These are phyloP conservation scores for Plasmodiophora brassicae DNA, from an alignment of 208 protist species.

Conservation along the genomic window DNA sequence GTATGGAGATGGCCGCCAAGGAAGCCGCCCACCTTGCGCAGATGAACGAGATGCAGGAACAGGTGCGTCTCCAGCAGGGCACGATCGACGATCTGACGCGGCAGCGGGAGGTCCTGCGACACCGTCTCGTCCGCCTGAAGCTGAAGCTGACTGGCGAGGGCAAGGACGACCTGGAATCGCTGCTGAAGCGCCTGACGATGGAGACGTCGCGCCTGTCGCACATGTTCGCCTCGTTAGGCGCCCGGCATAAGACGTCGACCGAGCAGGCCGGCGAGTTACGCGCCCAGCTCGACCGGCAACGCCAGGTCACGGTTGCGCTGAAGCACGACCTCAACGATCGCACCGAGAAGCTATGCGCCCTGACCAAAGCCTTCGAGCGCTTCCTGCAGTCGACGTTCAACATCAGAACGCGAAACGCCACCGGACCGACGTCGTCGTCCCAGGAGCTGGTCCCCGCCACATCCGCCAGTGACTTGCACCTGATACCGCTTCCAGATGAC, in stretches of 20 bases:
- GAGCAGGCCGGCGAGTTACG: not conserved
- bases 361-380: not conserved
- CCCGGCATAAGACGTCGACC: not conserved
- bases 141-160: not conserved
- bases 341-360: not conserved
- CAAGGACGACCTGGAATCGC: not conserved
- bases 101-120: not conserved
- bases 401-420: no score
- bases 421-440: no score
- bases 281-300: not conserved
- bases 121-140: not conserved
- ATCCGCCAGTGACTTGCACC: no score
- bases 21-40: not conserved
- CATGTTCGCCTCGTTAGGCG: not conserved
- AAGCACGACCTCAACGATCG: not conserved
- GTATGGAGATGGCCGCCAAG: not conserved
- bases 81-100: not conserved
- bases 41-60: not conserved
- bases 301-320: not conserved
- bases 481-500: no score
- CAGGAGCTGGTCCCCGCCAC: no score
- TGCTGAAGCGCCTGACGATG: not conserved
- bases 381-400: not conserved
- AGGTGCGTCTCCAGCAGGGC: not conserved
- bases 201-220: not conserved